Conservation (phyloP, 495 filamentous ascomycete species). For the Neurospora cerealis region DNA sequence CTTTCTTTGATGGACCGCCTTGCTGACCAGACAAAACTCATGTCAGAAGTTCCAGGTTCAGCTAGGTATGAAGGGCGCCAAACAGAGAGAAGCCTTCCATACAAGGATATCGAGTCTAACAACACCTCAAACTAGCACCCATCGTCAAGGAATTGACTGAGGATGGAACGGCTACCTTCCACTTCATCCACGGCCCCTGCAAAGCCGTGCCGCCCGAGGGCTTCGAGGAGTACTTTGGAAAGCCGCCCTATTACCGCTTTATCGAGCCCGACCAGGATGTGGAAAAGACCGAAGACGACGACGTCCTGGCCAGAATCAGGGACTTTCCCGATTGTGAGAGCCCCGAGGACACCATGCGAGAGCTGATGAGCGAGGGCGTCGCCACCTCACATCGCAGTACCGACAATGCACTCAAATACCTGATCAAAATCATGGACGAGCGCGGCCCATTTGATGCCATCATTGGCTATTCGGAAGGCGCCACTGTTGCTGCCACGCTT, state of each 20-base stretch:
- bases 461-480: conserved; percentile 55
- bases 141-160: conserved; percentile 36
- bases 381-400: conserved; percentile 32
- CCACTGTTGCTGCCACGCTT: conserved; percentile 45
- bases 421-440: conserved; percentile 39
- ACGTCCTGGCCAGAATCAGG: conserved; percentile 39
- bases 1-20: not conserved
- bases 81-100: not conserved
- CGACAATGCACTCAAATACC: conserved; percentile 31
- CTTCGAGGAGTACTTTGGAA: conserved; percentile 43
- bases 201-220: conserved; percentile 38
- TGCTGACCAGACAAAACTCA: conserved; percentile 1
- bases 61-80: conserved; percentile 24
- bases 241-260: conserved; percentile 40
- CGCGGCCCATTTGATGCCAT: conserved; percentile 43
- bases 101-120: not conserved
- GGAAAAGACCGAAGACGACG: conserved; percentile 30
- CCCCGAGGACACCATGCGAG: conserved; percentile 40
- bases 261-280: conserved; percentile 35
- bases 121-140: conserved; percentile 22
- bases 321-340: conserved; percentile 39
- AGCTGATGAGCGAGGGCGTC: conserved; percentile 39
- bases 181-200: conserved; percentile 38
- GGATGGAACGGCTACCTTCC: conserved; percentile 33
- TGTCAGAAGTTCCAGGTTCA: conserved; percentile 43